Evolutionary conservation across 306 rosid genomes (phyloP), one percentile per base, ranked within the genome.

Genomic region (Adenanthera pavonina): DNA sequence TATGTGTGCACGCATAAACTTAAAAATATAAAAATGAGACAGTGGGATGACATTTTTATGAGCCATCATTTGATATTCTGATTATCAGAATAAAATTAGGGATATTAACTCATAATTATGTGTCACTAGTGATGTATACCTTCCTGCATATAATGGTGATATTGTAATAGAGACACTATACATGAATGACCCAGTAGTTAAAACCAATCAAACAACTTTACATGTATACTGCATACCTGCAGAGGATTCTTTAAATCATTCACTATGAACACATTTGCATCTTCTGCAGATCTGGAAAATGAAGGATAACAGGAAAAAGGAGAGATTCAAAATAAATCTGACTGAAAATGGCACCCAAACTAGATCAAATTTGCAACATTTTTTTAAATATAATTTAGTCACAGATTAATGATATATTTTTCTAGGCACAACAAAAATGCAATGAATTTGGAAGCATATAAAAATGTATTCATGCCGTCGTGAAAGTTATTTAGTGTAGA

Each of bases 221-320:
- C 61, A 52, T 64, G 74, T 75, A 70, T 53, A 62, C 59, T 41
- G 51, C 81, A 60, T 79, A 93, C 99, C 98, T 93, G 99, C 71
- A 96, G 92, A 36, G 98, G 96, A 91, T 88, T 92, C 89, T 91
- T 89, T 86, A 91, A 93, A 89, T 96, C 97, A 85, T 96, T 93
- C 69, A 96, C 92, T 33, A 92, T 86, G 84, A 93, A 93, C 69
- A 91, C 90, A 47, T 96, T 96, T 68, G 97, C 87, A 85, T 96
- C 97, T 79, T 96, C 99, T 7, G 90, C 88, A 20, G 99, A 96
- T 86, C 99, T 95, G 96, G 68, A 81, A 76, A 85, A 78, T 76
- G 72, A 44, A 69, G 53, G 49, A 83, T 56, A 56, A 49, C 30
- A 25, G 76, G 41, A 74, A 82, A 72, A 82, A 66, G 11, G 66